Evolutionary conservation across 495 filamentous ascomycete species (phyloP), one percentile per base, ranked within the genome.

Genomic region (Hypoxylon fuscum): DNA sequence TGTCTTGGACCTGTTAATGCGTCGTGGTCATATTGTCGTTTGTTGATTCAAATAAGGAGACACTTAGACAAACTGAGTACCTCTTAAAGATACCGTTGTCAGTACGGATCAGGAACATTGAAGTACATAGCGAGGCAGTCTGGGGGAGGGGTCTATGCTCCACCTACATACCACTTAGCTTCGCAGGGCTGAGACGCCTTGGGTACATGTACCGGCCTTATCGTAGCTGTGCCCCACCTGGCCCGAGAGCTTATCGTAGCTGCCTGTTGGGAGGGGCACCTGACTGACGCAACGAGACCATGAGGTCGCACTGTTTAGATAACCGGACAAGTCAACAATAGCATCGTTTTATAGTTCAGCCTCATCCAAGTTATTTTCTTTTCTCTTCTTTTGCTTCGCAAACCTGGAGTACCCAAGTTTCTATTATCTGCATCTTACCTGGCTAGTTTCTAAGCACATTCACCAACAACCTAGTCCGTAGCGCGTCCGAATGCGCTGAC

Each of bases 261-360:
- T 47, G 52, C 52, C 46, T 12, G 11, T 35, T 5, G 27, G 47
- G 54, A 40, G 54, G 54, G 54, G 61, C 61, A 64, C 15, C 34
- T 54, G 61, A 57, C 61, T 64, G 60, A 58, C 53, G 60, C 53
- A 64, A 32, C 52, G 44, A 11, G 29, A 15, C 35, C 31, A 34
- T 12, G n/a, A n/a, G n/a, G 8, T 27, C 25, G 25, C 25, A 27
- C 25, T n/a, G n/a, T n/a, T n/a, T n/a, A n/a, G n/a, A n/a, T n/a
- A n/a, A n/a, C 31, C 10, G 27, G 27, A 31, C 27, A 31, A 31
- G 31, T 34, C 31, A 11, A 11, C 31, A 12, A 34, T 29, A 29
- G 5, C 4, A 29, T 9, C 14, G 27, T 42, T 22, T 21, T 27
- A 23, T 37, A 20, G n/a, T 40, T 55, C 42, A 23, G 20, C 43